Percentiles rank a stretch among this genome's conserved stretches.
phyloP scores from a whole-genome alignment of 371 early-diverging fungal species.

The Rhizopus delemar region DNA sequence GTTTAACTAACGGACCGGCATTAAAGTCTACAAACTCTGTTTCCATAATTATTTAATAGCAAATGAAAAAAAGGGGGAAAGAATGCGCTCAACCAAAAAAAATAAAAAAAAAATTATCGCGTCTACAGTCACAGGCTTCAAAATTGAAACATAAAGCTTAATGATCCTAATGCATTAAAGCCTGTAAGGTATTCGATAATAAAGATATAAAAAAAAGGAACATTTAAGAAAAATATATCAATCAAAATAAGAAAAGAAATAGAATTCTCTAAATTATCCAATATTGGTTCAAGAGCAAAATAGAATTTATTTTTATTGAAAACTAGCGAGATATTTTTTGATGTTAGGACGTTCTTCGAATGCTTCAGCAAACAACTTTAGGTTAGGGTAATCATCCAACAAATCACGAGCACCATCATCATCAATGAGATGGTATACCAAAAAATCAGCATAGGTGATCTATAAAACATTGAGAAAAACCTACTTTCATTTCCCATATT shows the following conservation, averaged over 20 bases:
- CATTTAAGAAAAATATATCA: too few relatives aligned
- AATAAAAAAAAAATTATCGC: constrained; percentile 1
- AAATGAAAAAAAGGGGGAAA: neutral
- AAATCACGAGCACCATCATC: constrained; percentile 10
- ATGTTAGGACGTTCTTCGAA: constrained; percentile 28
- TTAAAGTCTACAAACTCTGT: constrained; percentile 2
- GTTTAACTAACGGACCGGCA: neutral
- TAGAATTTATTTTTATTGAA: constrained; percentile 8
- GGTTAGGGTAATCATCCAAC: constrained; percentile 21
- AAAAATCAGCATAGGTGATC: constrained; percentile 25
- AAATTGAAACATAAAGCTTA: too few relatives aligned
- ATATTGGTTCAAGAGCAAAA: too few relatives aligned
- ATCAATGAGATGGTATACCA: constrained; percentile 29
- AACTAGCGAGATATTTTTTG: constrained; percentile 12
- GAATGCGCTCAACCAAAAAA: too few relatives aligned
- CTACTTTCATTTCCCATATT: too few relatives aligned
- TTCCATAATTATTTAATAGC: neutral
- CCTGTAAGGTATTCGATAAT: too few relatives aligned
- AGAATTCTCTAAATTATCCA: too few relatives aligned
- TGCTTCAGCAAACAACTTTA: constrained; percentile 24
- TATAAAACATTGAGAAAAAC: neutral
- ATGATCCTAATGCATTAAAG: too few relatives aligned
- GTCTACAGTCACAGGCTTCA: constrained; percentile 2
- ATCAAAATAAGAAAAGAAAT: too few relatives aligned
- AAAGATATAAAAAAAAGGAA: too few relatives aligned